A percentile compares a stretch with the other conserved stretches of the same genome.
phyloP scores from a whole-genome alignment of 495 filamentous ascomycete genomes.

The Emericellopsis terricola region DNA sequence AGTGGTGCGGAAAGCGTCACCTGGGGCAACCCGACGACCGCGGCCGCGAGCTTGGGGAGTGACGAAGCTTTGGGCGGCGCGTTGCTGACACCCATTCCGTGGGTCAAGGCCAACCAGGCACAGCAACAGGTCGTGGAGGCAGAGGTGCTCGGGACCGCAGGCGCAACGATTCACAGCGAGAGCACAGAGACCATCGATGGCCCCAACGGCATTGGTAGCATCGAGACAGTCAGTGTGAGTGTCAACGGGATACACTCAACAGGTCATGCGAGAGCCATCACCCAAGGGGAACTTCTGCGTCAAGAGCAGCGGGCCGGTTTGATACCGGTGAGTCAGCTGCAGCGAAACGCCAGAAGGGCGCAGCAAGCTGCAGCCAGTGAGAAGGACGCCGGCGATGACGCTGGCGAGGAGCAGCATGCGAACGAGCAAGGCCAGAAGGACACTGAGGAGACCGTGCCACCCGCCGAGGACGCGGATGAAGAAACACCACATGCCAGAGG shows the following conservation, averaged over 20 bases:
- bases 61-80: conserved; percentile 87
- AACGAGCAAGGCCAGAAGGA: background rate
- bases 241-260: conserved; percentile 41
- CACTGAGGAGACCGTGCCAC: too few species aligned
- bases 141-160: conserved; percentile 4
- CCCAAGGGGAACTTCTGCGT: conserved; percentile 60
- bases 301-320: conserved; percentile 63
- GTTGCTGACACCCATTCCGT: conserved; percentile 83
- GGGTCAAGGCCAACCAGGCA: conserved; percentile 31
- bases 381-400: conserved; percentile 9
- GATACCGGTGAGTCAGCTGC: conserved; percentile 32
- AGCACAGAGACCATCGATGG: conserved; percentile 53
- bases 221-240: conserved; percentile 53
- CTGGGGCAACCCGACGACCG: conserved; percentile 17
- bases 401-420: conserved; percentile 7
- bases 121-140: conserved; percentile 4
- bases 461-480: conserved; percentile 26
- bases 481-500: conserved; percentile 68
- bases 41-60: conserved; percentile 36
- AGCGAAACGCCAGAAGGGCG: conserved; percentile 6
- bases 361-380: conserved; percentile 6
- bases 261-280: conserved; percentile 33
- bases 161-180: conserved; percentile 38
- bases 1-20: conserved; percentile 42
- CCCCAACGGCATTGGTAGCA: conserved; percentile 47